Evolutionary conservation across 371 early-diverging fungal species (phyloP).

Genomic region (Globomyces sp.): DNA sequence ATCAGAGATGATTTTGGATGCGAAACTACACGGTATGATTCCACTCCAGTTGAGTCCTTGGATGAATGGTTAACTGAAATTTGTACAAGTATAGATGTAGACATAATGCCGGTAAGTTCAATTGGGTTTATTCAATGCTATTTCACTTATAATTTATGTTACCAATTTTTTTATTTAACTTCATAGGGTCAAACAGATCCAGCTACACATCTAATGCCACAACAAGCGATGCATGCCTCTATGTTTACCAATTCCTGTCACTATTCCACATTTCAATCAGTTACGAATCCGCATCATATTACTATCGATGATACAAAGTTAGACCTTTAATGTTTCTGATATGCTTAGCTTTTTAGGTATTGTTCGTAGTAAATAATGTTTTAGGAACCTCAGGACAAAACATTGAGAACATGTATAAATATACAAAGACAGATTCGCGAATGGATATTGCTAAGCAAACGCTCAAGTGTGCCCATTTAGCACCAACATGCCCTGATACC

Average conservation of each 20-base stretch:
- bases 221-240: conserved; percentile 74
- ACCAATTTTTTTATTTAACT: too few relatives aligned
- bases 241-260: conserved; percentile 61
- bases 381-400: conserved; percentile 81
- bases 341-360: neutral
- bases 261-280: conserved; percentile 60
- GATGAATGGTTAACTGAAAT: conserved; percentile 32
- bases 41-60: conserved; percentile 20
- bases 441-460: conserved; percentile 67
- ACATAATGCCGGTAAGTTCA: conserved; percentile 71
- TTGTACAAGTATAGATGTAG: conserved; percentile 53
- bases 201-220: conserved; percentile 74
- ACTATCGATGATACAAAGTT: conserved; percentile 51
- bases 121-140: too few relatives aligned
- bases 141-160: too few relatives aligned
- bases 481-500: conserved; percentile 93
- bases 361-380: conserved; percentile 5
- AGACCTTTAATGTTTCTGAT: neutral
- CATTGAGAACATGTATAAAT: conserved; percentile 77
- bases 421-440: conserved; percentile 55
- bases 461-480: conserved; percentile 79
- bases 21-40: neutral
- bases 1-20: conserved; percentile 13
- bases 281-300: conserved; percentile 79
- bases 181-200: conserved; percentile 65